These are phyloP conservation scores for Colletotrichum lini DNA, from an alignment of 2,329 filamentous ascomycete genomes.

Conservation along the genomic window DNA sequence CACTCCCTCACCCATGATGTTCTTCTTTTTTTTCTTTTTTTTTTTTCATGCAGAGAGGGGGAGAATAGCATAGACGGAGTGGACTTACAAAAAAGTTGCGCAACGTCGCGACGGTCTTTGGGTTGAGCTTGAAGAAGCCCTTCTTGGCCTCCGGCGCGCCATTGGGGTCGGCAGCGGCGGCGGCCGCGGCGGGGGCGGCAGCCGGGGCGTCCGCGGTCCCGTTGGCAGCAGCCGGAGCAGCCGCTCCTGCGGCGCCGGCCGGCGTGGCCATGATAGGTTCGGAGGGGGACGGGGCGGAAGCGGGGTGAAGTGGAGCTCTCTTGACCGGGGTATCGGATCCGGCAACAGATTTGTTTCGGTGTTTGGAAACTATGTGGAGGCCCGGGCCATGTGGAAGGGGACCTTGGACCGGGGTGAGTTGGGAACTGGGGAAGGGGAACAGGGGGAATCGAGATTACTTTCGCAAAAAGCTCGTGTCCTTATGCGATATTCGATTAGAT, in stretches of 20 bases:
- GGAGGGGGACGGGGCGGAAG: neutral
- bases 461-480: slow-evolving; percentile 28
- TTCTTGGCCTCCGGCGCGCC: slow-evolving; percentile 22
- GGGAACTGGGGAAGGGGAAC: neutral
- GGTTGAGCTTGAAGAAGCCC: slow-evolving; percentile 34
- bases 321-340: slow-evolving; percentile 13
- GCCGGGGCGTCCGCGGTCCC: slow-evolving; percentile 15
- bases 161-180: slow-evolving; percentile 8
- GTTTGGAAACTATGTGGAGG: slow-evolving; percentile 32
- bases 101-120: slow-evolving; percentile 34
- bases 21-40: too few species aligned
- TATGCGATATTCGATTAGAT: slow-evolving; percentile 18
- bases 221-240: slow-evolving; percentile 29
- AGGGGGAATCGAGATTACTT: slow-evolving; percentile 3
- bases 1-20: too few species aligned
- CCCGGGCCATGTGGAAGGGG: slow-evolving; percentile 33
- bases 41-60: too few species aligned
- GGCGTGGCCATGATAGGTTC: slow-evolving; percentile 37
- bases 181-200: neutral
- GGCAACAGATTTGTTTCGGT: slow-evolving; percentile 21
- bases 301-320: slow-evolving; percentile 2
- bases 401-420: slow-evolving; percentile 10
- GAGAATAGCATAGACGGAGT: too few species aligned
- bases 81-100: slow-evolving; percentile 41
- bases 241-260: slow-evolving; percentile 35